Conservation (phyloP, 306 rosid species). For the Neltuma alba region DNA sequence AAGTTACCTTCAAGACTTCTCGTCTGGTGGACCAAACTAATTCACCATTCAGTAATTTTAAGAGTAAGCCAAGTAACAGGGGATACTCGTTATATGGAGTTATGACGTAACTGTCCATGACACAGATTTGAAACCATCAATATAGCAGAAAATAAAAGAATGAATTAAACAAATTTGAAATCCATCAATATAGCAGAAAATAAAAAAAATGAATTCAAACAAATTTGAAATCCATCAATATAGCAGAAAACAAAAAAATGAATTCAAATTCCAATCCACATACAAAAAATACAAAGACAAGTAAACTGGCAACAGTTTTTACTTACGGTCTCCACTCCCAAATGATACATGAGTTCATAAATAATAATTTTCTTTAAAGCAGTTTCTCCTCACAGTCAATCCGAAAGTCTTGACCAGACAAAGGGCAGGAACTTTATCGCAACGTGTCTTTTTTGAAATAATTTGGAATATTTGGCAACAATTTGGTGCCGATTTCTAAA, state of each 20-base stretch:
- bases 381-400: neutral
- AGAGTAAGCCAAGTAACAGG: slow-evolving; percentile 77
- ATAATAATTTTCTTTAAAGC: slow-evolving; percentile 5
- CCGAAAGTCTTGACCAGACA: neutral
- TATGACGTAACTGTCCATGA: slow-evolving; percentile 77
- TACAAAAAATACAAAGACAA: slow-evolving; percentile 17
- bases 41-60: slow-evolving; percentile 93
- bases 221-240: slow-evolving; percentile 22
- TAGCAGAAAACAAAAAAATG: slow-evolving; percentile 22
- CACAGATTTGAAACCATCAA: too few relatives aligned
- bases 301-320: neutral
- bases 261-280: slow-evolving; percentile 30
- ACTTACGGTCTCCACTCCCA: slow-evolving; percentile 5
- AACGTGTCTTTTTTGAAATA: neutral
- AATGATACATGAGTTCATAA: slow-evolving; percentile 18
- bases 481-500: neutral
- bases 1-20: slow-evolving; percentile 86
- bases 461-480: neutral
- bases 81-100: slow-evolving; percentile 97
- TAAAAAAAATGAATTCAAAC: too few relatives aligned
- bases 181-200: too few relatives aligned
- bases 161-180: too few relatives aligned
- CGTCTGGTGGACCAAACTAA: slow-evolving; percentile 99
- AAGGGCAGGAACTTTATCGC: neutral
- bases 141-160: too few relatives aligned